Evolutionary conservation across 805 yeast species (phyloP).

Genomic region (Wickerhamomyces sydowiorum): DNA sequence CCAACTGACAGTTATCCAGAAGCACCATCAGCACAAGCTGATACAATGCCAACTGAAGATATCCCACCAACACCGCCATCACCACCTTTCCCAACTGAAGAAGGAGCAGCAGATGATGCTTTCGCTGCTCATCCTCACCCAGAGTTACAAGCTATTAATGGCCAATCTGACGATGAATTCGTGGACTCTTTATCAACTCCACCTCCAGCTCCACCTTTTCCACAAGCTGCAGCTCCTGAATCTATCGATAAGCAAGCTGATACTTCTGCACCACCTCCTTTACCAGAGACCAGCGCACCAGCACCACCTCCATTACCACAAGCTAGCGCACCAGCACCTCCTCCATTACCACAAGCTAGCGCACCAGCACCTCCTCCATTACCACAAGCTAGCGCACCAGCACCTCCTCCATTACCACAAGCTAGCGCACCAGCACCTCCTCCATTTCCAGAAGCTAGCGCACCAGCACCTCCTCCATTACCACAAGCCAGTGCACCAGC

Average conservation of each 20-base stretch:
- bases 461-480: slow-evolving; percentile 23
- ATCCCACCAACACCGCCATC: slow-evolving; percentile 3
- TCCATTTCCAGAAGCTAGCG: slow-evolving; percentile 14
- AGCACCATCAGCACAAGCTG: slow-evolving; percentile 4
- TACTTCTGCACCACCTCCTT: slow-evolving; percentile 6
- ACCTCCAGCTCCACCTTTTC: slow-evolving; percentile 12
- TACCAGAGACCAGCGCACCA: slow-evolving; percentile 3
- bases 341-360: slow-evolving; percentile 19
- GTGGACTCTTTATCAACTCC: neutral
- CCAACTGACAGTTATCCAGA: slow-evolving; percentile 1
- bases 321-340: slow-evolving; percentile 10
- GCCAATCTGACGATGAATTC: neutral
- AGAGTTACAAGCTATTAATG: neutral
- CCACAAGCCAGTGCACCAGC: slow-evolving; percentile 22
- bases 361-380: slow-evolving; percentile 18
- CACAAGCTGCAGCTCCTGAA: slow-evolving; percentile 2
- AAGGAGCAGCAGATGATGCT: neutral
- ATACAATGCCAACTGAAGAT: neutral
- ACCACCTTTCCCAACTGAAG: slow-evolving; percentile 7
- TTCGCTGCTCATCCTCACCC: neutral
- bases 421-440: slow-evolving; percentile 27
- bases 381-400: slow-evolving; percentile 21
- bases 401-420: slow-evolving; percentile 24
- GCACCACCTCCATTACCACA: slow-evolving; percentile 12
- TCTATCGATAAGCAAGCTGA: neutral